Percentiles rank a stretch among this genome's conserved stretches.
Conservation (phyloP, 441 rosid genomes). For the Viola pubescens region DNA sequence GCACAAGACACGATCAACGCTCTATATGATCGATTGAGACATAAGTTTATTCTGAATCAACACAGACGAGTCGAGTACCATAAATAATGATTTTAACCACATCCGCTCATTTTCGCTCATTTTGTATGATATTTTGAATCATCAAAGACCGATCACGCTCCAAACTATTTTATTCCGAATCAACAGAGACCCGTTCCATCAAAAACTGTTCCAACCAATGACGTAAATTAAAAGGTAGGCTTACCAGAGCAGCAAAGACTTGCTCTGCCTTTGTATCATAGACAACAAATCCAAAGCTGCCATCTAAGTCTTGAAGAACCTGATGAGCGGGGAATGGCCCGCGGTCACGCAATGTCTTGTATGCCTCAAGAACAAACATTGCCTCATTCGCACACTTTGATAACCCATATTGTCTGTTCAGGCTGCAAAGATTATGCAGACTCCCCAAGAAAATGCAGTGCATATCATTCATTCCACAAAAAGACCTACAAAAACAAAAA, state of each 20-base stretch:
- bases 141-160: too few species aligned
- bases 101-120: too few species aligned
- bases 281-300: slow-evolving; percentile 73
- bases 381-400: slow-evolving; percentile 71
- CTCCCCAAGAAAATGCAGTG: slow-evolving; percentile 78
- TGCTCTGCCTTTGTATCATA: slow-evolving; percentile 59
- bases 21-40: too few species aligned
- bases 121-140: too few species aligned
- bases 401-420: slow-evolving; percentile 69
- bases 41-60: too few species aligned
- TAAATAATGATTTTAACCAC: too few species aligned
- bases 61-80: too few species aligned
- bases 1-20: too few species aligned
- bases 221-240: not conserved
- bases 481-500: slow-evolving; percentile 40
- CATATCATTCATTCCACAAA: slow-evolving; percentile 70
- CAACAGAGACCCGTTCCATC: too few species aligned
- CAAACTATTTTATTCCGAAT: too few species aligned
- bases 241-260: slow-evolving; percentile 74
- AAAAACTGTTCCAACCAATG: not conserved
- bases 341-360: slow-evolving; percentile 79
- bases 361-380: slow-evolving; percentile 69
- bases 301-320: slow-evolving; percentile 79
- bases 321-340: slow-evolving; percentile 94
- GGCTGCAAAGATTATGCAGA: slow-evolving; percentile 56